These are phyloP conservation scores for Gyrodon lividus DNA, from an alignment of 768 basidiomycete genomes.

Conservation along the genomic window DNA sequence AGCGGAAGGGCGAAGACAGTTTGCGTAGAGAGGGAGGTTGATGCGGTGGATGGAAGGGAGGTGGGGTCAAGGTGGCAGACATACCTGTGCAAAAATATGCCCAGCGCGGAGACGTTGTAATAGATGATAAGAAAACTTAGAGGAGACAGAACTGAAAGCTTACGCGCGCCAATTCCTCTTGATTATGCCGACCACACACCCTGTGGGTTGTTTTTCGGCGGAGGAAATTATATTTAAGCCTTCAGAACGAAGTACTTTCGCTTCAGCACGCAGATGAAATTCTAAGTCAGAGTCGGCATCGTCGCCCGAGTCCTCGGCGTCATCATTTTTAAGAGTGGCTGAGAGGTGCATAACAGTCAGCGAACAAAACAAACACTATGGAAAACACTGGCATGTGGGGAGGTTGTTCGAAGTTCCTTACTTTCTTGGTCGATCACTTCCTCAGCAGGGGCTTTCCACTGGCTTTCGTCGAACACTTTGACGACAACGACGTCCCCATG, in stretches of 20 bases:
- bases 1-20: constrained; percentile 94
- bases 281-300: constrained; percentile 24
- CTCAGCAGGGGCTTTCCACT: constrained; percentile 92
- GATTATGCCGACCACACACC: constrained; percentile 85
- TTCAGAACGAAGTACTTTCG: constrained; percentile 34
- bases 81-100: constrained; percentile 47
- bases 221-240: constrained; percentile 28
- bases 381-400: neutral
- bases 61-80: constrained; percentile 94
- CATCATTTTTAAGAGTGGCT: constrained; percentile 86
- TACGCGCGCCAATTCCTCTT: constrained; percentile 96
- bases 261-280: constrained; percentile 42
- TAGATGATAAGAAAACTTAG: no score
- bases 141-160: constrained; percentile 31
- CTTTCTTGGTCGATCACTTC: constrained; percentile 95
- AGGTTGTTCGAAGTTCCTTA: constrained; percentile 32
- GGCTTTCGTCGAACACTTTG: constrained; percentile 78
- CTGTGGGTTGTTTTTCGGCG: constrained; percentile 82
- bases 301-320: constrained; percentile 48
- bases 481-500: constrained; percentile 92
- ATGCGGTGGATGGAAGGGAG: constrained; percentile 75
- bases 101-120: neutral
- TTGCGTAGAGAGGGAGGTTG: constrained; percentile 81
- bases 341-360: neutral
- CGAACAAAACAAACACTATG: constrained; percentile 1